Evolutionary conservation across 352 stramenopile species (phyloP), one percentile per base, ranked within the genome.

Genomic region (Globisporangium barbulae): DNA sequence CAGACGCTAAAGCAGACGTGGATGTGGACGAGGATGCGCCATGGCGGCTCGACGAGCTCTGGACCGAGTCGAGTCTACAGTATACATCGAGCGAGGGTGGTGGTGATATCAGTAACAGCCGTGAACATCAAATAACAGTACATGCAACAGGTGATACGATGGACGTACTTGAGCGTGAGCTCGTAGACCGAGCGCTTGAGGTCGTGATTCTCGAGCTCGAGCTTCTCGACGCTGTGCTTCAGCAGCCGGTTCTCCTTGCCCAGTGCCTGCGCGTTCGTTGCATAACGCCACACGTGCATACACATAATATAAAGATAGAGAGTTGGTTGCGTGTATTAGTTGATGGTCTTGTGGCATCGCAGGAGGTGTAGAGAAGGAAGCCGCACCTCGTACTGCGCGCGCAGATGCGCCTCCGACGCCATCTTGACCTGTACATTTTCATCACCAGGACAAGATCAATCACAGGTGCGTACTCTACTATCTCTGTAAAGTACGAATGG

Each of bases 181-280:
- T 96, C 88, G 65, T 90, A 96, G 47, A 96, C 88, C n/a, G 88
- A 96, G 67, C 84, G 81, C 76, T 96, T 96, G 64, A 96, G 83
- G 71, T 96, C 88, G 74, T 89, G 82, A 73, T 96, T 96, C 74
- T 96, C 88, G 31, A 67, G 76, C 71, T 96, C 88, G 45, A 96
- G 79, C 61, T 90, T 91, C 48, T 95, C 88, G 30, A 93, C 79
- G 61, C 61, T 85, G 58, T 78, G 76, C 70, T 90, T 92, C 41
- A 95, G 83, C 79, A 85, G 71, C 68, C 90, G 90, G 72, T 91
- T 92, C 71, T 95, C 88, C 74, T 95, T 95, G 31, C 85, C 63
- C 22, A 95, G 73, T 41, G 80, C 60, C 85, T 94, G 53, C 2
- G 56, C 7, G 8, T 37, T 37, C 7, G 8, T 37, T 37, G 31